Evolutionary conservation across 768 basidiomycete genomes (phyloP), one percentile per base, ranked within the genome.

Genomic region (Termitomyces heimii): DNA sequence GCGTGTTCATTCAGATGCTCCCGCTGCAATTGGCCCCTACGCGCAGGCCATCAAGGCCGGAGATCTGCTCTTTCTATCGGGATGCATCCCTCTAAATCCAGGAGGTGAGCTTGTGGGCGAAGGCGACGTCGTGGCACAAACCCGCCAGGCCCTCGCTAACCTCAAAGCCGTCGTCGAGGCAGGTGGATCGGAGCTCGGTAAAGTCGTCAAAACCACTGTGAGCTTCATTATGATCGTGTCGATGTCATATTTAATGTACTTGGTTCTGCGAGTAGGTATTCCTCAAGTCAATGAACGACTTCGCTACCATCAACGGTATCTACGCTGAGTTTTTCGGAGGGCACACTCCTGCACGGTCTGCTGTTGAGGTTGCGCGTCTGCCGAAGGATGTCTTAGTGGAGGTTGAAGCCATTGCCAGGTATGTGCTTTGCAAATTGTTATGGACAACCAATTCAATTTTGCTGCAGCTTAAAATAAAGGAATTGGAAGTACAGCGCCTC

Each of bases 331-430:
- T 91, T 73, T 98, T 98, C 68, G 94, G 91, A 10, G 79, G 83
- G 32, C 91, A 95, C 75, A 94, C 91, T 71, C 96, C 97, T 47
- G 94, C 97, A 4, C 80, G 97, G 60, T 94, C 94, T 31, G 85
- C 89, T 32, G 92, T 99, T 53, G 93, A 98, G 75, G 92, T 94
- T 32, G 77, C 88, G 34, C 79, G 92, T 45, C 79, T 98, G 53
- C 96, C 96, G 10, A 92, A 88, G 69, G 91, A 94, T 65, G 95
- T 92, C 9, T 77, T 95, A 35, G 85, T 97, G 51, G 96, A 98
- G 79, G 82, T 98, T 55, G 96, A 98, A 72, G 86, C 83, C 59
- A 88, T 94, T 70, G 92, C 86, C 13, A 87, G 85, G 87, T 86
- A 63, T 53, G 82, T 68, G 16, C 31, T 16, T 31, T 43, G 18